Evolutionary conservation across 208 protist genomes (phyloP).

Genomic region (Leishmania mexicana): DNA sequence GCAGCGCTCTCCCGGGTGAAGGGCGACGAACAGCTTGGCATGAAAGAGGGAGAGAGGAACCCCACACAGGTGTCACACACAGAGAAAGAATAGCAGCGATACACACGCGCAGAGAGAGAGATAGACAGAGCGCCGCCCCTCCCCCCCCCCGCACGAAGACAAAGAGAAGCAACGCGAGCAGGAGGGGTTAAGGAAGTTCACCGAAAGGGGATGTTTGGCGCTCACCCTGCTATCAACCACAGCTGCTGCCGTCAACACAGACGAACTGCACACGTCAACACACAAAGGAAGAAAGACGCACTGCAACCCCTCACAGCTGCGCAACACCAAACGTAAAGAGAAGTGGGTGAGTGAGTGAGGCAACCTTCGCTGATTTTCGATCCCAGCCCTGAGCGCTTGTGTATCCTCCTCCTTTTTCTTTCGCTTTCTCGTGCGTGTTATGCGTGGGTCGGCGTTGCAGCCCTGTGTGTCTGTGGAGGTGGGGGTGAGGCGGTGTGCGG

Average conservation of each 20-base stretch:
- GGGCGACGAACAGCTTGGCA: neutral
- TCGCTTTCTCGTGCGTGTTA: neutral
- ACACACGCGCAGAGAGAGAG: neutral
- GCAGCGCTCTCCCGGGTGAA: neutral
- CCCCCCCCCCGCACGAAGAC: neutral
- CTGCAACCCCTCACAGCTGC: neutral
- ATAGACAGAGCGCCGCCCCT: neutral
- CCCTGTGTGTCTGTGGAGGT: neutral
- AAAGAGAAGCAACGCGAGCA: neutral
- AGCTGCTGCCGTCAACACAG: neutral
- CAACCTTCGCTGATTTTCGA: neutral
- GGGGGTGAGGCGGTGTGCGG: neutral
- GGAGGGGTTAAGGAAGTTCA: neutral
- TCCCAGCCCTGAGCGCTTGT: neutral
- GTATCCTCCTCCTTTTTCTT: neutral
- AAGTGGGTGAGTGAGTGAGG: neutral
- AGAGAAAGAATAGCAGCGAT: neutral
- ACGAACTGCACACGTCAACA: neutral
- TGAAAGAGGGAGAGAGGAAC: neutral
- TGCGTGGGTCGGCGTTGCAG: neutral
- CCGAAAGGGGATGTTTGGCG: neutral
- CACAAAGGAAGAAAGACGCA: neutral
- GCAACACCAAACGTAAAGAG: neutral
- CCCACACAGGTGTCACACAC: neutral
- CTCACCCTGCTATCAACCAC: neutral